Base-by-base conservation (phyloP, 2,329 filamentous ascomycete genomes). In the Zymoseptoria passerinii region DNA sequence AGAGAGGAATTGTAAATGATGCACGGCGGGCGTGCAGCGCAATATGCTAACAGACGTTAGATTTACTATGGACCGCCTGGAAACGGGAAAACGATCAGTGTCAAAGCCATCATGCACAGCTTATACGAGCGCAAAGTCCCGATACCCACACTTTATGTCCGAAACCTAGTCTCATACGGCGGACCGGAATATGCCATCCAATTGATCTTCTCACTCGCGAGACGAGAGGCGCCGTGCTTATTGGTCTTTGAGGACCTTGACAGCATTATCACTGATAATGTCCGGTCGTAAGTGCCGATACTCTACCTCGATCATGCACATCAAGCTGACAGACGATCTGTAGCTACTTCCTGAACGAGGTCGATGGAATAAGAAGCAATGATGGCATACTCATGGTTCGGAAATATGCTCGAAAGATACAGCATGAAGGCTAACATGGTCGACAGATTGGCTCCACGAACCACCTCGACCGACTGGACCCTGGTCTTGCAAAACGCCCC, bases 241-340 rank as follows among this genome's bases (percentile, higher is more conserved):
- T 79, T 89, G 3, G 82, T 89, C 48, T 86, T 89, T 58, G 87
- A 89, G 69, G 87, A 89, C 62, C 78, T 89, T 4, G 87, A 89
- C 68, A 84, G 81, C 8, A 79, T 89, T 35, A 80, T 89, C 50
- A 78, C 77, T 9, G 81, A 85, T 56, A 63, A 68, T 1, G 82
- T 86, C 13, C 78, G 86, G 28, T 83, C 80, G 55, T 44, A 44
- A 44, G 35, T 44, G 35, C 35, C 6, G 16, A 44, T 16, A n/a
- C 13, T 13, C 35, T 44, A n/a, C 35, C 5, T 44, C 16, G 2
- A n/a, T 44, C 35, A 44, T 44, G 35, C 35, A 44, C 4, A n/a
- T 13, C 13, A 2, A 13, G 10, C 35, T 44, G 35, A 44, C 35
- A 44, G 35, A 44, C 7, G 35, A 44, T 44, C 5, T 44, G 16